Conservation (phyloP, 2,329 filamentous ascomycete genomes). For the Paraconiothyrium brasiliense region DNA sequence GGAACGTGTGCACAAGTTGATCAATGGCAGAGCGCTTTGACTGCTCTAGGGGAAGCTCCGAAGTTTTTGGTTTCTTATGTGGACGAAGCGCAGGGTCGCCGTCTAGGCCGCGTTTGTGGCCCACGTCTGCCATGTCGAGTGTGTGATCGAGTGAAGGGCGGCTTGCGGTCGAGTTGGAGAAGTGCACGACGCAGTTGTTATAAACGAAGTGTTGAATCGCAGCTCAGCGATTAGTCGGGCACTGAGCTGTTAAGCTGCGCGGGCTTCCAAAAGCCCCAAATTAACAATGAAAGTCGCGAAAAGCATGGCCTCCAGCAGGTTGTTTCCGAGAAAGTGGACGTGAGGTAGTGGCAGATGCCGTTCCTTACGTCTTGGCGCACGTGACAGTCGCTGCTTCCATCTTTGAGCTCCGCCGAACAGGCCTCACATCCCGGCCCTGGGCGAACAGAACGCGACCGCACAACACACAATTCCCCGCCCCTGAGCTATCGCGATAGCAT, state of each 20-base stretch:
- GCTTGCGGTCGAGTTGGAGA: neutral
- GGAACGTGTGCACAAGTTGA: slow-evolving; percentile 79
- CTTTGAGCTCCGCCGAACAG: slow-evolving; percentile 33
- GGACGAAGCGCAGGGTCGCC: slow-evolving; percentile 40
- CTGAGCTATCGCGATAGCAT: slow-evolving; percentile 25
- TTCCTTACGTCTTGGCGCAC: slow-evolving; percentile 9
- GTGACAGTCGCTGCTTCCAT: neutral
- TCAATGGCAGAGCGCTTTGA: slow-evolving; percentile 79
- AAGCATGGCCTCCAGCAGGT: slow-evolving; percentile 13
- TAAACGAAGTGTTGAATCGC: neutral
- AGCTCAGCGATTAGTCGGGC: slow-evolving; percentile 1
- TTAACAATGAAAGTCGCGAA: neutral
- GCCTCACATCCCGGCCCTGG: slow-evolving; percentile 26
- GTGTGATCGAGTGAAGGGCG: neutral
- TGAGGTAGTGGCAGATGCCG: neutral
- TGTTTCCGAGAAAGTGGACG: slow-evolving; percentile 2
- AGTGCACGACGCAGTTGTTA: neutral
- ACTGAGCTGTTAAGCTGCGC: slow-evolving; percentile 1
- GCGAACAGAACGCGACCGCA: slow-evolving; percentile 35
- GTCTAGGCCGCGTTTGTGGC: slow-evolving; percentile 42
- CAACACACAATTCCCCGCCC: slow-evolving; percentile 25
- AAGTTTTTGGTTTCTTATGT: slow-evolving; percentile 73
- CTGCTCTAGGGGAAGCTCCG: slow-evolving; percentile 77
- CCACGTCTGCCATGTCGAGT: slow-evolving; percentile 44
- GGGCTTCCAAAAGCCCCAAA: neutral